Evolutionary conservation across 2,329 filamentous ascomycete genomes (phyloP).

Genomic region (Talaromyces rugulosus): DNA sequence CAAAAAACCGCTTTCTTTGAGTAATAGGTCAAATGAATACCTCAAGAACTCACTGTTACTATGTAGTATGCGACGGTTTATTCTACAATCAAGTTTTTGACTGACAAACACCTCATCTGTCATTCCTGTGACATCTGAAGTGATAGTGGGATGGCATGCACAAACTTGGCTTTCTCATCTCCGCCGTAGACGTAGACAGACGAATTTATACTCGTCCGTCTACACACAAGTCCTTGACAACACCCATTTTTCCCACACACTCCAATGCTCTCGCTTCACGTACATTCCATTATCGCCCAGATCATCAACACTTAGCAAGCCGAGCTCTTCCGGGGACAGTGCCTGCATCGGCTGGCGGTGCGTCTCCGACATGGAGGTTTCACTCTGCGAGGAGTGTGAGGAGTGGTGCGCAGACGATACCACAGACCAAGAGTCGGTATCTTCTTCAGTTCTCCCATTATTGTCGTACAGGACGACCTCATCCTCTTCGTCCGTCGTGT

Average conservation of each 20-base stretch:
- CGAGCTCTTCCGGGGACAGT: constrained; percentile 20
- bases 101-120: not conserved
- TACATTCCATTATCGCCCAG: constrained; percentile 34
- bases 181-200: not conserved
- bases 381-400: constrained; percentile 1
- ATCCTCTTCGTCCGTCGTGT: constrained; percentile 6
- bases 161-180: not conserved
- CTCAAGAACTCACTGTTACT: not conserved
- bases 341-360: constrained; percentile 10
- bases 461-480: constrained; percentile 3
- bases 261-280: constrained; percentile 29
- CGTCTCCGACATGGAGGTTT: constrained; percentile 10
- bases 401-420: constrained; percentile 1
- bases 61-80: not conserved
- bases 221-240: constrained; percentile 19
- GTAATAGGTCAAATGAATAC: not conserved
- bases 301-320: constrained; percentile 25
- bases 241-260: constrained; percentile 38
- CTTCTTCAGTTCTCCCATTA: constrained; percentile 11
- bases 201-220: not conserved
- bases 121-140: not conserved
- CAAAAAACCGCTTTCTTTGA: not conserved
- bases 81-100: not conserved
- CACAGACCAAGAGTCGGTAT: constrained; percentile 15
- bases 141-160: too few species aligned